A percentile compares a stretch with the other conserved stretches of the same genome.
phyloP scores from a whole-genome alignment of 1,284 basidiomycete genomes.

The Coniferiporia weirii region DNA sequence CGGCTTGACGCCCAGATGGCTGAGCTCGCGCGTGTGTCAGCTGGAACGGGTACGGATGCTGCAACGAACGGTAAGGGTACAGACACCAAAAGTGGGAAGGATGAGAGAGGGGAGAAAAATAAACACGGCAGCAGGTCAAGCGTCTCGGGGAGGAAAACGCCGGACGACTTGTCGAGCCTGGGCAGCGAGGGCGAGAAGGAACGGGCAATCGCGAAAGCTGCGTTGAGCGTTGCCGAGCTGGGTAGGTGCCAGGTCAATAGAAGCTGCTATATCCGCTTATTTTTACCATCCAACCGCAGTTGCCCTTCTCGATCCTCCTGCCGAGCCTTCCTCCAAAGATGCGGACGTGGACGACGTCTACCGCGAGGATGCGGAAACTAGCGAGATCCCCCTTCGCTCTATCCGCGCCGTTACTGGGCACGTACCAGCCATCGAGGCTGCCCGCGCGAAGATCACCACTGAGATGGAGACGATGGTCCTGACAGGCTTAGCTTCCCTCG shows the following conservation, averaged over 20 bases:
- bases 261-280: neutral
- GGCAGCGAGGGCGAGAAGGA: slow-evolving; percentile 76
- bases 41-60: slow-evolving; percentile 22
- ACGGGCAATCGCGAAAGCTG: slow-evolving; percentile 82
- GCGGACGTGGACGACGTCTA: neutral
- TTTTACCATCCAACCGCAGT: neutral
- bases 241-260: slow-evolving; percentile 43
- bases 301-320: slow-evolving; percentile 10
- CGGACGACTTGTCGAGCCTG: slow-evolving; percentile 17
- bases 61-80: neutral
- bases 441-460: slow-evolving; percentile 61
- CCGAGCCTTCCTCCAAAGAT: neutral
- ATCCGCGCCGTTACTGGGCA: slow-evolving; percentile 68
- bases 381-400: slow-evolving; percentile 53
- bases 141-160: neutral
- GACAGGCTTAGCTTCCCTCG: slow-evolving; percentile 67
- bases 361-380: slow-evolving; percentile 4
- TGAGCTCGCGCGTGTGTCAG: slow-evolving; percentile 42
- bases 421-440: slow-evolving; percentile 64
- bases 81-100: neutral
- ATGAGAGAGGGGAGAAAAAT: neutral
- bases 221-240: slow-evolving; percentile 84
- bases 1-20: slow-evolving; percentile 78
- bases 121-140: neutral
- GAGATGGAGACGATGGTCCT: slow-evolving; percentile 90